Evolutionary conservation across 2,329 filamentous ascomycete genomes (phyloP).

Genomic region (Fusarium torreyae): DNA sequence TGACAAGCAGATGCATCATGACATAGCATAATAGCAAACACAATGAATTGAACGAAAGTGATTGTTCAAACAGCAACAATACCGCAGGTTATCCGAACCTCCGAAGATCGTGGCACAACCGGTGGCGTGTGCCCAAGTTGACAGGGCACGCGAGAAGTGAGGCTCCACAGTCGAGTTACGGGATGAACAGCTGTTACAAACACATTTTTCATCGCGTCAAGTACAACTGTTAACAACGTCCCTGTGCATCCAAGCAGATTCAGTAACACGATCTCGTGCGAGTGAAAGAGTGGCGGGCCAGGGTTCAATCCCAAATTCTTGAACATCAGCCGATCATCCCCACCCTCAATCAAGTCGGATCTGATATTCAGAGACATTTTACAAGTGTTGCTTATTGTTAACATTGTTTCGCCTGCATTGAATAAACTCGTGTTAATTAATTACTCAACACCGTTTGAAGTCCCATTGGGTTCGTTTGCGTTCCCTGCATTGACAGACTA

Average conservation of each 20-base stretch:
- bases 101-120: slow-evolving; percentile 43
- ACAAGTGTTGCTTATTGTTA: slow-evolving; percentile 3
- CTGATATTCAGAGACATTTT: slow-evolving; percentile 23
- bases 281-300: slow-evolving; percentile 29
- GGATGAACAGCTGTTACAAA: slow-evolving; percentile 44
- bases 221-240: slow-evolving; percentile 19
- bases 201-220: slow-evolving; percentile 8
- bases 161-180: slow-evolving; percentile 36
- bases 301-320: slow-evolving; percentile 1
- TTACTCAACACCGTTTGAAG: too few relatives aligned
- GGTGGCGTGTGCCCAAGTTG: slow-evolving; percentile 40
- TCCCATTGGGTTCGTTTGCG: neutral
- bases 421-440: neutral
- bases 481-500: slow-evolving; percentile 5
- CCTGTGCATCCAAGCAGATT: slow-evolving; percentile 33
- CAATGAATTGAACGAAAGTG: neutral
- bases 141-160: slow-evolving; percentile 15
- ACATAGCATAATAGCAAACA: slow-evolving; percentile 1
- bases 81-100: slow-evolving; percentile 41
- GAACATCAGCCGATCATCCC: slow-evolving; percentile 41
- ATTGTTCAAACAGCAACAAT: slow-evolving; percentile 8
- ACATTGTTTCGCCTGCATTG: slow-evolving; percentile 4
- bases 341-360: slow-evolving; percentile 17
- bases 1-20: neutral
- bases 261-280: slow-evolving; percentile 41